Evolutionary conservation across 2,329 filamentous ascomycete species (phyloP).

Genomic region (Tetracladium maxilliforme): DNA sequence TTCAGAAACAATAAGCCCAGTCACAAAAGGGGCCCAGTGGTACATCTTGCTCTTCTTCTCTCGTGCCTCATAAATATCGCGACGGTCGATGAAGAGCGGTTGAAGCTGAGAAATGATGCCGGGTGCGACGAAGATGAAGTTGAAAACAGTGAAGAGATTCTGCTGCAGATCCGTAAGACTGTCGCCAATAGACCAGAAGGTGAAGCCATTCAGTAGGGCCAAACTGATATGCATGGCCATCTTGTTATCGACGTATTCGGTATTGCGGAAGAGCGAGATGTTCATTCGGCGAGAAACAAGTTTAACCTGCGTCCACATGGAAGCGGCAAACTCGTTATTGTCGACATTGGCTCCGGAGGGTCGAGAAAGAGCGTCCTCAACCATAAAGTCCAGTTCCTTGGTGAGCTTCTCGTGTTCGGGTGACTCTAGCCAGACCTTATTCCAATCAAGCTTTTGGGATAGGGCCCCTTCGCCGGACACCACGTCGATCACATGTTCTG

Average conservation of each 20-base stretch:
- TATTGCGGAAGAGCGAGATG: slow-evolving; percentile 48
- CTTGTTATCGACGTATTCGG: slow-evolving; percentile 25
- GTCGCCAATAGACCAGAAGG: slow-evolving; percentile 38
- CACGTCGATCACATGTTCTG: slow-evolving; percentile 28
- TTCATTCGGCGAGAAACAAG: slow-evolving; percentile 12
- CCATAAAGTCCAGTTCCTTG: slow-evolving; percentile 42
- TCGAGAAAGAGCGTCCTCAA: slow-evolving; percentile 25
- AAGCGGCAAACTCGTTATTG: slow-evolving; percentile 34
- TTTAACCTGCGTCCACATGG: slow-evolving; percentile 25
- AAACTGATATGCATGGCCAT: slow-evolving; percentile 30
- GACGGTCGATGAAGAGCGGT: slow-evolving; percentile 34
- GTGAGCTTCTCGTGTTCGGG: slow-evolving; percentile 35
- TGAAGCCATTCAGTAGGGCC: slow-evolving; percentile 39
- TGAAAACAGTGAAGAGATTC: slow-evolving; percentile 40
- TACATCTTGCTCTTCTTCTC: slow-evolving; percentile 44
- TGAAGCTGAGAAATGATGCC: slow-evolving; percentile 39
- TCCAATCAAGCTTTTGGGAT: slow-evolving; percentile 47
- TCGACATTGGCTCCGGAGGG: slow-evolving; percentile 19
- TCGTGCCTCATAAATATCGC: slow-evolving; percentile 36
- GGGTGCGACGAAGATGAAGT: slow-evolving; percentile 41
- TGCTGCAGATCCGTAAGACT: slow-evolving; percentile 30
- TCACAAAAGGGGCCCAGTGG: slow-evolving; percentile 38
- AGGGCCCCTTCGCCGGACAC: slow-evolving; percentile 30
- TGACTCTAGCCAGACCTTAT: slow-evolving; percentile 49
- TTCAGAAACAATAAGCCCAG: slow-evolving; percentile 25